Base-by-base conservation (phyloP, 345 rosid species). In the Rhodamnia argentea region DNA sequence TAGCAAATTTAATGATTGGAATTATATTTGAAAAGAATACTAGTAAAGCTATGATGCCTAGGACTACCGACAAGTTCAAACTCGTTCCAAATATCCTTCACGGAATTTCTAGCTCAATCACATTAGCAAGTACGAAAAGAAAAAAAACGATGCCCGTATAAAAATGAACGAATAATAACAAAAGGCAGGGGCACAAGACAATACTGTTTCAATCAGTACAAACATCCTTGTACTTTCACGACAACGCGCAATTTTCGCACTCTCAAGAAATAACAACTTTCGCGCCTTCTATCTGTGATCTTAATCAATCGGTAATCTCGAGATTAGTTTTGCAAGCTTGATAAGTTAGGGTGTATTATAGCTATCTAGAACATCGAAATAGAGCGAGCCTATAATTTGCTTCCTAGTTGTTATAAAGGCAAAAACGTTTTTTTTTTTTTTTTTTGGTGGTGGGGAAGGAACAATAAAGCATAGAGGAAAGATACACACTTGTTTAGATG, bases 191-290 rank as follows among this genome's bases (percentile, higher is more conserved):
- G 32, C 32, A 59, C 32, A 27, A 60, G 27, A 60, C 6, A 60
- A 60, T 60, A 27, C 6, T 27, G 13, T 6, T 6, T 8, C 0
- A 4, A 14, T 60, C 32, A 27, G 27, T 1, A 13, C 2, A 14
- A 0, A 60, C 14, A 0, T 2, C 4, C 2, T 4, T 1, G 1
- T 13, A n/a, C 74, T 14, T 60, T 60, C 0, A 3, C 0, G 1
- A 27, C 5, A 27, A 6, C 15, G 27, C 27, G 74, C 10, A 4
- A 60, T 60, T 16, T 60, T 8, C 37, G 2, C 18, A 13, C 13
- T 60, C n/a, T 60, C 37, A 60, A 13, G 20, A 16, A 62, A 62
- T 7, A 62, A 29, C 6, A 2, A 62, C 1, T 29, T 62, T 14
- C 42, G 8, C 42, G 16, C 4, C 76, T 64, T 29, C 23, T 3